These are phyloP conservation scores for Pyracantha coccinea DNA, from an alignment of 331 rosid species.

Conservation along the genomic window DNA sequence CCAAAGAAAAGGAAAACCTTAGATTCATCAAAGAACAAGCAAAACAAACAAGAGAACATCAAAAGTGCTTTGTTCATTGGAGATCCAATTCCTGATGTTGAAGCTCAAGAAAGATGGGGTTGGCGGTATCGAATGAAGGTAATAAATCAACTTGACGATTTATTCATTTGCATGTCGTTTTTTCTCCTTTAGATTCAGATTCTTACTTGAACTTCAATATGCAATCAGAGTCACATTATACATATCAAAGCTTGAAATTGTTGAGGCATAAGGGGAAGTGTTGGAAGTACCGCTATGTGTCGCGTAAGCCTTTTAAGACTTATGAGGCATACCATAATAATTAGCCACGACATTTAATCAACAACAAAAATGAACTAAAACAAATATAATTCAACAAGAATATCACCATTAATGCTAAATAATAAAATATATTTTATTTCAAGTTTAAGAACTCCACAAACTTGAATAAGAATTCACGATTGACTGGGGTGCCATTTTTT, in stretches of 20 bases:
- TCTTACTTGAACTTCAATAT: neutral
- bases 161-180: conserved; percentile 8
- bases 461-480: too few species aligned
- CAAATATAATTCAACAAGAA: too few species aligned
- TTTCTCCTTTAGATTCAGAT: neutral
- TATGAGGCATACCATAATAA: too few species aligned
- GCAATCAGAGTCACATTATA: neutral
- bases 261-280: too few species aligned
- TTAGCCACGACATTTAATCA: too few species aligned
- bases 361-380: too few species aligned
- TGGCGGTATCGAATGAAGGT: conserved; percentile 97
- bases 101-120: conserved; percentile 83
- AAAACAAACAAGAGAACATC: conserved; percentile 3
- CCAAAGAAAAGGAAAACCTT: conserved; percentile 31
- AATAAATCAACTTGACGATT: conserved; percentile 9
- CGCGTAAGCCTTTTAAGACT: too few species aligned
- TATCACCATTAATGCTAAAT: too few species aligned
- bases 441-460: too few species aligned
- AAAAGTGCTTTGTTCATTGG: conserved; percentile 49
- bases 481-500: too few species aligned
- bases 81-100: conserved; percentile 67
- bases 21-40: conserved; percentile 10
- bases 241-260: neutral
- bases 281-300: too few species aligned
- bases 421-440: too few species aligned